Evolutionary conservation across 257 asterid genomes (phyloP).

Genomic region (Solanum ossicruentum): DNA sequence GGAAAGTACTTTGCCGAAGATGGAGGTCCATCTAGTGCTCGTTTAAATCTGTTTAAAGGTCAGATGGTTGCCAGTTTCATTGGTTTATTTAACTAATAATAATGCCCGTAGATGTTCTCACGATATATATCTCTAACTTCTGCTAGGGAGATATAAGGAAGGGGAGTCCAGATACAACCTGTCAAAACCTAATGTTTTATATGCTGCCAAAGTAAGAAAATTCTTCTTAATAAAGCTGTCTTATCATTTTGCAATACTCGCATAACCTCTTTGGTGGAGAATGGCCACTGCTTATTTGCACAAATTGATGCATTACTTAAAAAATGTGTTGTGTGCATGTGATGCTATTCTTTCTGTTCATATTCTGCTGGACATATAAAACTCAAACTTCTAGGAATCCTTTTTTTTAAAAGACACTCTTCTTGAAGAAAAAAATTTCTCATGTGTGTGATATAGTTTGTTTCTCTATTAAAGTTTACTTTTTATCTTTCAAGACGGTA

Average conservation of each 20-base stretch:
- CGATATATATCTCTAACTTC: neutral
- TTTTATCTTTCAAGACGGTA: neutral
- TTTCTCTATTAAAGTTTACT: neutral
- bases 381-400: neutral
- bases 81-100: neutral
- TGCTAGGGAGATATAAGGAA: constrained; percentile 66
- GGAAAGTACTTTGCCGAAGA: constrained; percentile 63
- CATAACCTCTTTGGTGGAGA: neutral
- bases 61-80: neutral
- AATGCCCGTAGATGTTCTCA: neutral
- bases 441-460: neutral
- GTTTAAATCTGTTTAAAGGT: constrained; percentile 76
- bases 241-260: neutral
- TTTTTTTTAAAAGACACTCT: neutral
- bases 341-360: neutral
- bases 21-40: constrained; percentile 49
- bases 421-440: neutral
- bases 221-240: neutral
- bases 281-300: neutral
- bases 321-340: neutral
- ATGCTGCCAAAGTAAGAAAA: constrained; percentile 53
- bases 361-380: neutral
- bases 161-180: constrained; percentile 85
- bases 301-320: neutral
- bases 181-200: constrained; percentile 26